These are phyloP conservation scores for Malus domestica DNA, from an alignment of 306 rosid genomes.

Conservation along the genomic window ASM211411v1 NC_041791.1:23166001-23166500, in stretches of 20 bases:
- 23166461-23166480: neutral
- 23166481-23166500: neutral
- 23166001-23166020: neutral
- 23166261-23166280: slow-evolving; percentile 89
- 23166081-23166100: slow-evolving; percentile 8
- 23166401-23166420: slow-evolving; percentile 6
- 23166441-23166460: neutral
- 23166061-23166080: neutral
- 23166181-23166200: slow-evolving; percentile 60
- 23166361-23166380: slow-evolving; percentile 52
- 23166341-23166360: slow-evolving; percentile 93
- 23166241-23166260: slow-evolving; percentile 97
- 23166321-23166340: slow-evolving; percentile 74
- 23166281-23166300: slow-evolving; percentile 76
- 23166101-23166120: slow-evolving; percentile 14
- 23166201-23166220: slow-evolving; percentile 56
- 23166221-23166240: slow-evolving; percentile 84
- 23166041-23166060: neutral
- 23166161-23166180: slow-evolving; percentile 81
- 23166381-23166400: slow-evolving; percentile 6
- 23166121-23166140: slow-evolving; percentile 96
- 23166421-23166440: slow-evolving; percentile 2
- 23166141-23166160: slow-evolving; percentile 61
- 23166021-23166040: neutral
- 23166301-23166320: slow-evolving; percentile 74